Evolutionary conservation across 2,329 filamentous ascomycete genomes (phyloP), one percentile per base, ranked within the genome.

Genomic region (Xylariales sp.): DNA sequence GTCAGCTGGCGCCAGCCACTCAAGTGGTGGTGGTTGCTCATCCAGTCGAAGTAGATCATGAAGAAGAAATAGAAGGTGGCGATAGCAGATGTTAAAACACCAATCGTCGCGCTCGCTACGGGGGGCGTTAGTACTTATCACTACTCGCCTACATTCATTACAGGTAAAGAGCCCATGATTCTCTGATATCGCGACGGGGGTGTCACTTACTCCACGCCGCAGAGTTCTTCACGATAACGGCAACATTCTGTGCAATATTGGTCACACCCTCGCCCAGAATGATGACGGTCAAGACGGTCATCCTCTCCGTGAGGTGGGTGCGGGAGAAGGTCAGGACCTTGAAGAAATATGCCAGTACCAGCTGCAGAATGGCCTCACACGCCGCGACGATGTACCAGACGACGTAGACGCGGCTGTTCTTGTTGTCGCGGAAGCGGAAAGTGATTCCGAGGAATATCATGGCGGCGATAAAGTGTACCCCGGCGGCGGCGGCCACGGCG

Each of bases 201-300:
- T 16, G 12, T 10, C 5, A 37, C 59, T 48, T 50, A 66, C 62
- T 60, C 65, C 64, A 68, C 0, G 55, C 49, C 24, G 57, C 51
- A 1, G 57, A 53, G 13, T 51, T 55, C 42, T 67, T 55, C 1
- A 65, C 63, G n/a, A 70, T 62, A 1, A 63, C 70, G 23, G 70
- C 69, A 14, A 81, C 73, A 21, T 63, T 60, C 38, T 60, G 53
- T 3, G 57, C 56, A 12, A 81, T 65, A 10, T 70, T 69, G 24
- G 81, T 77, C 8, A 81, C 72, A 23, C 78, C 78, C 46, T 83
- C 79, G 6, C 80, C 79, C 41, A 83, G 70, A 37, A 84, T 78
- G 43, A 84, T 81, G 33, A 83, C 65, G 0, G 79, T 84, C 39
- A 84, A 62, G 3, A 83, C 63, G 11, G 71, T 74, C 69, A 84